Percentiles rank a stretch among this genome's conserved stretches.
These are phyloP conservation scores for Citrullus colocynthis DNA, from an alignment of 306 rosid genomes.

Conservation along the genomic window DNA sequence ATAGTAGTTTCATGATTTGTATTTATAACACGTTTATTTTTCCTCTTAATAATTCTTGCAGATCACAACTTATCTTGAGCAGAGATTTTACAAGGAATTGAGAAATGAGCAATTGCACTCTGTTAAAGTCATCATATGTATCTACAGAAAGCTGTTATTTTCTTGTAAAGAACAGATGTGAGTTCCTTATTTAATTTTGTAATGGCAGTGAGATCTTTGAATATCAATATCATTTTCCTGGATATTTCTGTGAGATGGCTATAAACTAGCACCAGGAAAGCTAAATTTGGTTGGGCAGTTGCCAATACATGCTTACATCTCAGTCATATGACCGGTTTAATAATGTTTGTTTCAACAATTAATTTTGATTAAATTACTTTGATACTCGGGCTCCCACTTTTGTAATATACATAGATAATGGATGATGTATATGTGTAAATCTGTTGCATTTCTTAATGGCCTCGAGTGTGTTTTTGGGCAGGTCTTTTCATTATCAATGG, in stretches of 20 bases:
- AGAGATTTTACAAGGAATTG: slow-evolving; percentile 75
- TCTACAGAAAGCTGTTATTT: slow-evolving; percentile 62
- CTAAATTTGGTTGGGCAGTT: background rate
- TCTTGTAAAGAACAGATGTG: slow-evolving; percentile 81
- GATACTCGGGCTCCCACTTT: background rate
- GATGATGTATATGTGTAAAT: background rate
- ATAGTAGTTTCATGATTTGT: background rate
- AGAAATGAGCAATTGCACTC: slow-evolving; percentile 58
- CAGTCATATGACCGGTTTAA: background rate
- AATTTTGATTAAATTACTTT: background rate
- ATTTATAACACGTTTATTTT: too few relatives aligned
- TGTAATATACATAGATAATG: background rate
- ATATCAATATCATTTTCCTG: background rate
- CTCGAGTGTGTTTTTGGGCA: background rate
- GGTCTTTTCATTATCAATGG: background rate
- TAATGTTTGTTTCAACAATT: background rate
- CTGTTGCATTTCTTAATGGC: background rate
- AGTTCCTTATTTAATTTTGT: slow-evolving; percentile 23
- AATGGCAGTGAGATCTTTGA: background rate
- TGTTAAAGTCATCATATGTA: slow-evolving; percentile 61
- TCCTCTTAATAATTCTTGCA: slow-evolving; percentile 9
- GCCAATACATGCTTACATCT: background rate
- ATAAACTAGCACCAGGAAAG: background rate
- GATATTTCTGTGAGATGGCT: background rate
- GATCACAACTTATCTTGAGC: slow-evolving; percentile 75